phyloP scores from a whole-genome alignment of 805 yeast genomes.

The Candida maltosa region DNA sequence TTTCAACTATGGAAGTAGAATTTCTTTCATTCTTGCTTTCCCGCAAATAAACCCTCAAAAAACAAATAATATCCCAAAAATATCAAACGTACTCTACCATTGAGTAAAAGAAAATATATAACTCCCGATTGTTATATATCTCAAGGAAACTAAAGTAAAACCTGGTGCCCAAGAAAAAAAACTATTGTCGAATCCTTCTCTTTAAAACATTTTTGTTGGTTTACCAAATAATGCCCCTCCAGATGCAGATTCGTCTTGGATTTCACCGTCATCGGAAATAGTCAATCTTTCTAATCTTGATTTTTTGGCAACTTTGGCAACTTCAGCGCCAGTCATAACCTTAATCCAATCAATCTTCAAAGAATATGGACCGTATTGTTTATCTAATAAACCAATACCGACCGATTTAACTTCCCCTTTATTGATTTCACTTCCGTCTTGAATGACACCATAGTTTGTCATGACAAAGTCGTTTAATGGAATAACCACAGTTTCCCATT shows the following conservation, averaged over 20 bases:
- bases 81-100: too few species aligned
- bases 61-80: too few species aligned
- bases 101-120: too few species aligned
- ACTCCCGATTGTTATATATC: too few species aligned
- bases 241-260: slow-evolving; percentile 4
- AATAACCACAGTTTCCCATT: slow-evolving; percentile 81
- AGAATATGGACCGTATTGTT: slow-evolving; percentile 71
- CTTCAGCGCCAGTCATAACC: slow-evolving; percentile 57
- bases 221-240: slow-evolving; percentile 7
- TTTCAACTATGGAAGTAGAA: too few species aligned
- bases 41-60: too few species aligned
- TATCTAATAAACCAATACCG: slow-evolving; percentile 76
- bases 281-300: slow-evolving; percentile 16
- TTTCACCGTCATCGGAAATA: background rate
- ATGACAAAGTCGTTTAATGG: slow-evolving; percentile 77
- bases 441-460: slow-evolving; percentile 74
- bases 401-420: slow-evolving; percentile 63
- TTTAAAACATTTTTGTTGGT: slow-evolving; percentile 3
- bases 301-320: slow-evolving; percentile 36
- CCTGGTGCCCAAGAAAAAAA: background rate
- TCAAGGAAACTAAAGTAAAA: too few species aligned
- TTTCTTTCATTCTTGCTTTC: too few species aligned
- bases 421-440: slow-evolving; percentile 53
- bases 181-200: background rate
- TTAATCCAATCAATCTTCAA: slow-evolving; percentile 71